Evolutionary conservation across 2,329 filamentous ascomycete species (phyloP), one percentile per base, ranked within the genome.

Genomic region (Bipolaris bicolor): DNA sequence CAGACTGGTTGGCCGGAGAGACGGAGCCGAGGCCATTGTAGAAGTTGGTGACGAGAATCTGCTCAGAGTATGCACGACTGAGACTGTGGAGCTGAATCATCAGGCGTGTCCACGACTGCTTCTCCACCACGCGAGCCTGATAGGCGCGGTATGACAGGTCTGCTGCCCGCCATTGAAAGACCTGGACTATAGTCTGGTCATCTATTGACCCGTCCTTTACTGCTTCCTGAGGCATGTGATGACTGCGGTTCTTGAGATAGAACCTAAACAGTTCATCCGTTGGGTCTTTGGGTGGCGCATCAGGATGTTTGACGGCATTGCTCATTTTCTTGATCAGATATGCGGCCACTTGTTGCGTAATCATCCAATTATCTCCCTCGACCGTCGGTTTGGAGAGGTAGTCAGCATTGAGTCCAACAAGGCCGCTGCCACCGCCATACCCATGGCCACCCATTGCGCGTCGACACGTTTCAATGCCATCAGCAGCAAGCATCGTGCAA

Each of bases 321-420:
- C 76, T 68, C 79, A 83, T 83, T 41, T 81, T 81, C 66, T 84
- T 84, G 68, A 84, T 82, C 22, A 84, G 65, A 56, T 80, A 81
- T 22, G 77, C 75, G 0, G 80, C 80, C 3, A 80, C 80, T 67
- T 84, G 82, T 57, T 84, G 82, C 0, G 81, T 83, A 39, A 84
- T 84, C 82, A 84, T 84, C 81, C 81, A 84, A 54, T 84, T 84
- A 64, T 84, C 82, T 1, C 83, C 82, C 61, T 85, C 82, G 2
- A 85, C 83, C 0, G 82, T 84, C 0, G 81, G 81, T 65, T 84
- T 84, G 2, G 81, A 79, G 5, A 83, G 72, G 50, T 83, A 83
- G 63, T 82, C 80, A 13, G 78, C 76, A 62, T 84, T 83, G 36
- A 83, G 71, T 29, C 82, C 80, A 10, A 84, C 80, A 31, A 84